phyloP scores from a whole-genome alignment of 2,329 filamentous ascomycete species.

The Neofusicoccum laricinum region DNA sequence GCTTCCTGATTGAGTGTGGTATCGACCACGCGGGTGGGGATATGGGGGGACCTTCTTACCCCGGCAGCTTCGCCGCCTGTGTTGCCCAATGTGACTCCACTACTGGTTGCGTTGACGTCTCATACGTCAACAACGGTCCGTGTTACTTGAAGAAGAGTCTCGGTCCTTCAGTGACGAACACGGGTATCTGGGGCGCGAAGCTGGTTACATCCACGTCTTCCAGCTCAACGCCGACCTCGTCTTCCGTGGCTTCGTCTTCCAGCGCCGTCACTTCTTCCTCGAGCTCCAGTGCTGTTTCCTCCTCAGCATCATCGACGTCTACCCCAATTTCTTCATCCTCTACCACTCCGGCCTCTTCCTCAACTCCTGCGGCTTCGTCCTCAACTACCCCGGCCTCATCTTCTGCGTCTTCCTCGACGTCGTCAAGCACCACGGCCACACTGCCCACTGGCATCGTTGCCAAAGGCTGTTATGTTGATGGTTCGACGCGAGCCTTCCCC shows the following conservation, averaged over 20 bases:
- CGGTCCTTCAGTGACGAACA: neutral
- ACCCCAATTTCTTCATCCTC: no score
- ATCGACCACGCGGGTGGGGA: constrained; percentile 10
- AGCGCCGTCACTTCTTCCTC: neutral
- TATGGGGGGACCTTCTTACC: constrained; percentile 5
- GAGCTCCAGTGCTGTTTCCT: neutral
- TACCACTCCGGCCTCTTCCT: neutral
- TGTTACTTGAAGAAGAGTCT: constrained; percentile 16
- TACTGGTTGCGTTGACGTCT: constrained; percentile 14
- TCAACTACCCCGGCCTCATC: neutral
- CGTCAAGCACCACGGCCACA: neutral
- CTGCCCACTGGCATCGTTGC: constrained; percentile 5
- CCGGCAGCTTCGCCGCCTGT: constrained; percentile 1
- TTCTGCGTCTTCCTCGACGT: neutral
- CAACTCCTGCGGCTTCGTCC: neutral
- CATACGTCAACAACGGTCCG: neutral
- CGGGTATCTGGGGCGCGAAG: constrained; percentile 16
- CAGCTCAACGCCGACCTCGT: neutral
- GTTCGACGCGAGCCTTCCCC: neutral
- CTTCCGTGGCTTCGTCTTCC: neutral
- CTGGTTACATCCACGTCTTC: neutral
- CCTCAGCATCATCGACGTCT: neutral
- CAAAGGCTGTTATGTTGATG: neutral
- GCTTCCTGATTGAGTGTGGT: constrained; percentile 18
- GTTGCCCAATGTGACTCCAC: constrained; percentile 8